Evolutionary conservation across 305 asterid species (phyloP), one percentile per base, ranked within the genome.

Genomic region (Solanum hybrid): DNA sequence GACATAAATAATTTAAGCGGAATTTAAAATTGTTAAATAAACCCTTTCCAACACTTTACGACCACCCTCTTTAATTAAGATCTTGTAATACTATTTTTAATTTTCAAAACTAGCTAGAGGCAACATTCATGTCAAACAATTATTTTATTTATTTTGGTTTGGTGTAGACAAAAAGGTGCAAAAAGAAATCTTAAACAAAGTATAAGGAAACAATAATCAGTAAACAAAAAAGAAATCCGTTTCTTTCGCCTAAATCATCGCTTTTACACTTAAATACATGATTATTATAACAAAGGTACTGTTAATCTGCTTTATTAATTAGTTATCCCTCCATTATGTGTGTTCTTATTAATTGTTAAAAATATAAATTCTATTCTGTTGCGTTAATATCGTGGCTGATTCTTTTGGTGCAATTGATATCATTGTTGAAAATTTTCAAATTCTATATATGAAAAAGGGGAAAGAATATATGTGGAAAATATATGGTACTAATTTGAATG

Each of bases 181-280:
- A 40, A 80, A 78, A 51, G 88, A 31, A 56, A 78, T 88, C 71
- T 35, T 42, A 92, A 91, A 75, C 89, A 76, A 93, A 91, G 88
- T 78, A 89, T 76, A 90, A 81, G 91, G 90, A 79, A 92, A 84
- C 88, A 78, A 76, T 89, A 35, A 79, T 80, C 88, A 78, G 89
- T 45, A 85, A 92, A 89, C 73, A n/a, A 77, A 90, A 60, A 93
- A 89, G 90, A 32, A 75, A 88, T 87, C 89, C 94, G 80, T 60
- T 89, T 89, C 91, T 90, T 82, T 89, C 92, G 95, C 94, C 95
- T 92, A 88, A 92, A 92, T 94, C 88, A 89, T 79, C 92, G 93
- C 78, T 56, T 91, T 78, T 56, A 78, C 91, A 64, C 90, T 15
- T 89, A 37, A 19, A 32, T 89, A 51, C 15, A 45, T 29, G 29